Evolutionary conservation across 768 basidiomycete species (phyloP).

Genomic region (Panaeolus papilionaceus): DNA sequence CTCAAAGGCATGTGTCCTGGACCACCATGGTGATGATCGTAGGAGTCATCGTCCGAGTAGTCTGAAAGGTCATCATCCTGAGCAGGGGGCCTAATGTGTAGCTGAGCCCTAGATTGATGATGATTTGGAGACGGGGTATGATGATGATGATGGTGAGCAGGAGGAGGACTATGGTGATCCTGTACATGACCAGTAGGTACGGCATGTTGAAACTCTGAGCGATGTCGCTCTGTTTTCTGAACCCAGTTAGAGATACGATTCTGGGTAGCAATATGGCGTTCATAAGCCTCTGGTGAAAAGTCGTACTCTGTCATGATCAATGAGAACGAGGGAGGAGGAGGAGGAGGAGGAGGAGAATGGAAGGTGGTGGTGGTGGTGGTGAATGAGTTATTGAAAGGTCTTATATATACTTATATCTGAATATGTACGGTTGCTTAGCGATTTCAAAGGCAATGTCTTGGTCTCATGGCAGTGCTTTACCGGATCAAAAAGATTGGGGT

Average conservation of each 20-base stretch:
- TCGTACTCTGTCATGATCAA: constrained; percentile 63
- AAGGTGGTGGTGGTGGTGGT: neutral
- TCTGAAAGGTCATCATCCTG: constrained; percentile 30
- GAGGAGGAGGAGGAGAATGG: neutral
- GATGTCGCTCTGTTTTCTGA: constrained; percentile 47
- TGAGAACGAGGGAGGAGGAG: constrained; percentile 14
- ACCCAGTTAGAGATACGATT: constrained; percentile 59
- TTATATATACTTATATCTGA: neutral
- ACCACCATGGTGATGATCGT: constrained; percentile 22
- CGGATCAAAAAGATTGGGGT: neutral
- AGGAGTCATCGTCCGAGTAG: constrained; percentile 32
- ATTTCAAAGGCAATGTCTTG: neutral
- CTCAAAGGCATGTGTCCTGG: constrained; percentile 35
- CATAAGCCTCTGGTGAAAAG: constrained; percentile 61
- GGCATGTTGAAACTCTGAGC: constrained; percentile 37
- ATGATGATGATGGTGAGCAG: constrained; percentile 17
- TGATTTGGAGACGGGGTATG: constrained; percentile 8
- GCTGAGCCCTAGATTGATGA: constrained; percentile 15
- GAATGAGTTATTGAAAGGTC: neutral
- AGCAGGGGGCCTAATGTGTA: constrained; percentile 26
- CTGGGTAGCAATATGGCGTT: constrained; percentile 53
- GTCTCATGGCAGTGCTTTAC: neutral
- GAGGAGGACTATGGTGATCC: constrained; percentile 22
- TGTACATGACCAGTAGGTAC: constrained; percentile 24
- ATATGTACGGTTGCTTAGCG: neutral